Percentiles rank a stretch among this genome's conserved stretches.
These are phyloP conservation scores for Ceriops zippeliana DNA, from an alignment of 345 rosid genomes.

Conservation along the genomic window DNA sequence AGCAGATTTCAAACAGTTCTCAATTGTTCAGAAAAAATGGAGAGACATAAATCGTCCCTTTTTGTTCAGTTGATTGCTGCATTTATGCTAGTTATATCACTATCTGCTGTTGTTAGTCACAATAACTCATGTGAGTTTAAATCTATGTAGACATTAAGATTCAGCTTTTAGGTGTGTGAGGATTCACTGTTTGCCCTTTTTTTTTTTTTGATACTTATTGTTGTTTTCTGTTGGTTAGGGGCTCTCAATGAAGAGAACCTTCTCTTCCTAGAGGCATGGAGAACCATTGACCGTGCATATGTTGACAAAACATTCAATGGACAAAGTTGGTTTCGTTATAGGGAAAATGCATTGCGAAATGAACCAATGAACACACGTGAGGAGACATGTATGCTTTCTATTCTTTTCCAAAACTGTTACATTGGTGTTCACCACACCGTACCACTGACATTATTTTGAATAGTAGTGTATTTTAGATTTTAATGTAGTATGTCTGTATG, in stretches of 20 bases:
- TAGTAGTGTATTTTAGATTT: not conserved
- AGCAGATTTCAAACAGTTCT: slow-evolving; percentile 18
- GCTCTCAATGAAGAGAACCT: slow-evolving; percentile 82
- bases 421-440: slow-evolving; percentile 4
- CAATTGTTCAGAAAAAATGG: slow-evolving; percentile 33
- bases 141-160: slow-evolving; percentile 11
- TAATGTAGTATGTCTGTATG: not conserved
- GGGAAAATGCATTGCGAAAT: slow-evolving; percentile 80
- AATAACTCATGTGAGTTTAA: slow-evolving; percentile 60
- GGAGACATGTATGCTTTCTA: slow-evolving; percentile 64
- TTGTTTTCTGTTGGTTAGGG: slow-evolving; percentile 37
- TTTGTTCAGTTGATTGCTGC: slow-evolving; percentile 44
- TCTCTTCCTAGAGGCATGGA: slow-evolving; percentile 93
- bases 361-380: slow-evolving; percentile 86
- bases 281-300: slow-evolving; percentile 90
- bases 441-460: slow-evolving; percentile 3
- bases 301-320: slow-evolving; percentile 89
- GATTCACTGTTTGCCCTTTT: slow-evolving; percentile 5
- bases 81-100: slow-evolving; percentile 53
- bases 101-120: slow-evolving; percentile 47
- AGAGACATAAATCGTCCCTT: slow-evolving; percentile 38
- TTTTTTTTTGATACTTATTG: not conserved
- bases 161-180: not conserved
- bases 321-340: slow-evolving; percentile 95
- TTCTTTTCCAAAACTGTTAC: not conserved